Evolutionary conservation across 192 early-diverging fungal species (phyloP), one percentile per base, ranked within the genome.

Genomic region (Coemansia sp.): DNA sequence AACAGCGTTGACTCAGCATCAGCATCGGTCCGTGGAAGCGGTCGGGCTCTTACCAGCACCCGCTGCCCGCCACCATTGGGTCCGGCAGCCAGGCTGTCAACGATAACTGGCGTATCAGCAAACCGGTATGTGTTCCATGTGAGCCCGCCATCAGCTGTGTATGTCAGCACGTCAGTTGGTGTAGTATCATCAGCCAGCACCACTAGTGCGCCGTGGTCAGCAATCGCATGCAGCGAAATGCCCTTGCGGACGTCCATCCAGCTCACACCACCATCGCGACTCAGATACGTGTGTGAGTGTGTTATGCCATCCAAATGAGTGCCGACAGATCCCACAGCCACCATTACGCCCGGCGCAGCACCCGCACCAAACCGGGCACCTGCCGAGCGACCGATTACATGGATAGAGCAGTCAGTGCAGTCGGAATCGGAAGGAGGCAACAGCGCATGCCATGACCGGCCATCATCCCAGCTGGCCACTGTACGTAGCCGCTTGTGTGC

Each of bases 321-420:
- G 18, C 94, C 94, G 1, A 94, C 87, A 60, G 92, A 92, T 14
- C 96, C 96, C 5, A 96, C 85, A n/a, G 88, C 94, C 69, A 96
- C 80, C 56, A 94, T 81, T 7, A 92, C 68, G 14, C 94, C 94
- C 3, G 89, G 82, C 5, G 93, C 90, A 1, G 86, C 58, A 6
- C 72, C 30, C 0, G 86, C 80, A 41, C 89, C 87, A 55, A 88
- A 96, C 7, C 86, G 81, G 8, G 79, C 65, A 16, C 81, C 84
- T 19, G 74, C 64, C 0, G 46, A n/a, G 6, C 79, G 33, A 5
- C 62, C 11, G 50, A 74, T 45, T 23, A 64, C 87, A 64, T 98
- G 83, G 23, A 98, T 80, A 26, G 74, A 59, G 70, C 92, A 93
- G 48, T 81, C 85, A 13, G 41, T 35, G 54, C 71, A 73, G 55